Percentiles rank a stretch among this genome's conserved stretches.
Evolutionary conservation across 2,329 filamentous ascomycete genomes (phyloP).

Genomic region (Xylaria polymorpha): DNA sequence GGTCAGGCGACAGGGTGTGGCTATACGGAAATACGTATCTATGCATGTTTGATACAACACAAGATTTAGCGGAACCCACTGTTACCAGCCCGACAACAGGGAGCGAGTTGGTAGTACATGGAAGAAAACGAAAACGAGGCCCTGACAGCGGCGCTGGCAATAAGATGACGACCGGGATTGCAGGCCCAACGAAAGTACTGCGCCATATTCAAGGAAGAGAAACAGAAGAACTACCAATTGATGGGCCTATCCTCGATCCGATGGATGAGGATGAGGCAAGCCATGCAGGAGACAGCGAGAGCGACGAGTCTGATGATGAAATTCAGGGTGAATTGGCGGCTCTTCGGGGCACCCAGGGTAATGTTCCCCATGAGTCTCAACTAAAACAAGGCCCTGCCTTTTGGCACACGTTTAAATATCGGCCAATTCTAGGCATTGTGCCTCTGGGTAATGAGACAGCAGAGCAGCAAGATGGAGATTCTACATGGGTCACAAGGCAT

Average conservation of each 20-base stretch:
- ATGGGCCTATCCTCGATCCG: conserved; percentile 43
- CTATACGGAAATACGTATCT: conserved; percentile 88
- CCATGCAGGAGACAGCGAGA: conserved; percentile 48
- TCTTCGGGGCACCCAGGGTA: conserved; percentile 47
- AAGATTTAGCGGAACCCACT: conserved; percentile 68
- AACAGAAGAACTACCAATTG: conserved; percentile 46
- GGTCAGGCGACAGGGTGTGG: conserved; percentile 85
- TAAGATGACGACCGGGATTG: conserved; percentile 60
- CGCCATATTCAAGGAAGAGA: conserved; percentile 39
- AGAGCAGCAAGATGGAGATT: conserved; percentile 42
- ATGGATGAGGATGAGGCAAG: conserved; percentile 50
- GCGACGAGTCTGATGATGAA: conserved; percentile 52
- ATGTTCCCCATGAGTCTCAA: conserved; percentile 42
- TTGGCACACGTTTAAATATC: conserved; percentile 94
- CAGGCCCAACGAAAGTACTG: conserved; percentile 47
- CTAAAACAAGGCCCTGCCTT: conserved; percentile 50
- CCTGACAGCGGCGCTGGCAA: conserved; percentile 64
- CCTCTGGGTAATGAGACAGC: conserved; percentile 55
- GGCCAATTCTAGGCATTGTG: conserved; percentile 84
- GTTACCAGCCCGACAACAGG: conserved; percentile 46
- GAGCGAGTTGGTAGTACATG: conserved; percentile 45
- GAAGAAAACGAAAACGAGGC: conserved; percentile 67
- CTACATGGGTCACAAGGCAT: conserved; percentile 25
- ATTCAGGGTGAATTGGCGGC: conserved; percentile 49
- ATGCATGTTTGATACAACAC: conserved; percentile 88